Percentiles rank a stretch among this genome's conserved stretches.
These are phyloP conservation scores for Raphanus sativus DNA, from an alignment of 345 rosid genomes.

Conservation along the genomic window DNA sequence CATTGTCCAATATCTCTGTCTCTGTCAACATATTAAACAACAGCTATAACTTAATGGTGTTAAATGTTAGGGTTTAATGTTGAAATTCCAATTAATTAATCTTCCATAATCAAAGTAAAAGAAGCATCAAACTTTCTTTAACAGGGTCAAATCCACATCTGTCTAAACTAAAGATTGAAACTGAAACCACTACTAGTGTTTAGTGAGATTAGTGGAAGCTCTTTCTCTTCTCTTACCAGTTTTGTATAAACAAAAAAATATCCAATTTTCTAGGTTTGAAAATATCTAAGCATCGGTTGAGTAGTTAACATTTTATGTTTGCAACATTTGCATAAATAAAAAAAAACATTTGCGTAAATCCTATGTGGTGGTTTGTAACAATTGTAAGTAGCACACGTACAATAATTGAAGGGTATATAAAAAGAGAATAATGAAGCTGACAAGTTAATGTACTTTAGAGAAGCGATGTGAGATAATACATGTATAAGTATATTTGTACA, in stretches of 20 bases:
- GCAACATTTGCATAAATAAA: not conserved
- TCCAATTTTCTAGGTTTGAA: constrained; percentile 4
- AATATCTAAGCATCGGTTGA: constrained; percentile 14
- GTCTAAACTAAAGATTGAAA: constrained; percentile 9
- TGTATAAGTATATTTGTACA: constrained; percentile 11
- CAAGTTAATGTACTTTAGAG: constrained; percentile 37
- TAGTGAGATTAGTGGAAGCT: not conserved
- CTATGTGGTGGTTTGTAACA: constrained; percentile 5
- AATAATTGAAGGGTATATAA: constrained; percentile 21
- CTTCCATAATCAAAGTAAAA: not conserved
- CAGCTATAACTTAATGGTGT: not conserved
- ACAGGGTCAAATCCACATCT: not conserved
- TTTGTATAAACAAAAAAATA: constrained; percentile 20
- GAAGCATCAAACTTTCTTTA: not conserved
- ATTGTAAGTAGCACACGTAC: constrained; percentile 13
- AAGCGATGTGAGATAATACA: not conserved
- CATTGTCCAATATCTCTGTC: constrained; percentile 29
- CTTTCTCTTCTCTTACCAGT: constrained; percentile 7
- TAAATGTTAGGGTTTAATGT: constrained; percentile 24
- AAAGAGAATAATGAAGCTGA: constrained; percentile 34
- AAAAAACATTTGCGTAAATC: constrained; percentile 8
- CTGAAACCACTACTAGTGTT: constrained; percentile 15
- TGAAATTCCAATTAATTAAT: constrained; percentile 10
- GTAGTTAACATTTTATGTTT: constrained; percentile 1
- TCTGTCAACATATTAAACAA: constrained; percentile 14